These are phyloP conservation scores for Leucaena leucocephala DNA, from an alignment of 306 rosid genomes.

Conservation along the genomic window DNA sequence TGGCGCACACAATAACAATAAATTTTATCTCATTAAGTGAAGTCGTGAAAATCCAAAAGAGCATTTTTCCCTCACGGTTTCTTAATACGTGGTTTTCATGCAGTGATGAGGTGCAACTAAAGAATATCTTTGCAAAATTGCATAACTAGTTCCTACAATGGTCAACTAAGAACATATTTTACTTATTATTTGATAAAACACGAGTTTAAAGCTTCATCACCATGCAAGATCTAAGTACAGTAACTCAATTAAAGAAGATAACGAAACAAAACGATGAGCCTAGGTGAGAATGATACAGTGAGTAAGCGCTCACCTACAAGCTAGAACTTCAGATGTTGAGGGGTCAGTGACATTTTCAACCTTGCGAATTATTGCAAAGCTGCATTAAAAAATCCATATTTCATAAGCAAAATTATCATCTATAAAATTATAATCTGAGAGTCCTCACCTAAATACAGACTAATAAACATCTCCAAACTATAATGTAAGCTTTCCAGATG, in stretches of 20 bases:
- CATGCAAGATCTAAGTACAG: not conserved
- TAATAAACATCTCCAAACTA: not conserved
- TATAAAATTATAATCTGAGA: conserved; percentile 9
- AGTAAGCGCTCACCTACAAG: conserved; percentile 68
- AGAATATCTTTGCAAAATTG: not conserved
- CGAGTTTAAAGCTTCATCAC: not conserved
- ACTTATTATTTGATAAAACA: too few species aligned
- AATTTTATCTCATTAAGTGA: too few species aligned
- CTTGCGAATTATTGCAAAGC: conserved; percentile 76
- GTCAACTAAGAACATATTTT: too few species aligned
- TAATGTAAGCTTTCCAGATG: not conserved
- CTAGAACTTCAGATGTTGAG: conserved; percentile 64
- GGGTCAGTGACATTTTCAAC: conserved; percentile 66
- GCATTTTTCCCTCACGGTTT: not conserved
- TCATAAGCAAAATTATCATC: not conserved
- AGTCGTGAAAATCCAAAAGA: too few species aligned
- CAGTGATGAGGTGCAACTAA: not conserved
- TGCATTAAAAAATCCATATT: conserved; percentile 45
- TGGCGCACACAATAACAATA: too few species aligned
- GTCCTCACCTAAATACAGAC: not conserved
- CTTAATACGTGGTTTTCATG: not conserved
- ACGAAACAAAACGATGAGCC: too few species aligned
- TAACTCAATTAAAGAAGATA: not conserved
- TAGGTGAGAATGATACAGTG: not conserved
- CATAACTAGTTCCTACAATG: too few species aligned